Percentiles rank a stretch among this genome's conserved stretches.
Evolutionary conservation across 345 rosid species (phyloP).

Genomic region (Linum lewisii): DNA sequence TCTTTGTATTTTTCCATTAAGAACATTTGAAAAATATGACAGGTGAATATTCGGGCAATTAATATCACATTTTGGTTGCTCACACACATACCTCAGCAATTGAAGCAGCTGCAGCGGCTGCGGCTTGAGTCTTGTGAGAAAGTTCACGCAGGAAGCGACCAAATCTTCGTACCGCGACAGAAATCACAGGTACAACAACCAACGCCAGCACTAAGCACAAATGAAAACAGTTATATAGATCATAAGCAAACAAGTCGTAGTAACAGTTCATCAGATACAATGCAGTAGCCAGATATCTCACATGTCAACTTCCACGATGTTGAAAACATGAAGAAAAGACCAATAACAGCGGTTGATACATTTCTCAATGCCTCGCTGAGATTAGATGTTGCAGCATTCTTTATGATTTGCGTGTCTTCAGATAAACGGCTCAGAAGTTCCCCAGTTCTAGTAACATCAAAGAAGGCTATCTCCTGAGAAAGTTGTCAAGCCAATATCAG

Average conservation of each 20-base stretch:
- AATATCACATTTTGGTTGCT: background rate
- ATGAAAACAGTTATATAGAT: constrained; percentile 6
- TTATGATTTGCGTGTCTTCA: constrained; percentile 58
- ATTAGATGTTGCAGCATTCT: constrained; percentile 64
- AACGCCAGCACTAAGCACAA: constrained; percentile 60
- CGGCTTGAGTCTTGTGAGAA: constrained; percentile 89
- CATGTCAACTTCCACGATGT: constrained; percentile 63
- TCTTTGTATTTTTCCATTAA: too few relatives aligned
- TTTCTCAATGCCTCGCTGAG: constrained; percentile 57
- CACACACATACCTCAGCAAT: constrained; percentile 69
- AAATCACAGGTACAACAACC: constrained; percentile 71
- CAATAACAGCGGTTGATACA: constrained; percentile 44
- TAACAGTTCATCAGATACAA: background rate
- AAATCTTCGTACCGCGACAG: constrained; percentile 54
- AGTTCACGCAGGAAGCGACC: constrained; percentile 87
- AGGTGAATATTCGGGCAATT: too few relatives aligned
- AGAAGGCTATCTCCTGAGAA: constrained; percentile 54
- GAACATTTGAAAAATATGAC: too few relatives aligned
- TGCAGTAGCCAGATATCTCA: constrained; percentile 12
- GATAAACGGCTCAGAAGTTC: constrained; percentile 60
- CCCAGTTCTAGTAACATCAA: constrained; percentile 54
- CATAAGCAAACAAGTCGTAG: background rate
- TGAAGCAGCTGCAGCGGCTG: constrained; percentile 91
- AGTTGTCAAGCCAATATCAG: constrained; percentile 1
- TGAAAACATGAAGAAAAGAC: constrained; percentile 55